A percentile compares a stretch with the other conserved stretches of the same genome.
Conservation (phyloP, 257 asterid genomes). For the Ligustrum vulgare region DNA sequence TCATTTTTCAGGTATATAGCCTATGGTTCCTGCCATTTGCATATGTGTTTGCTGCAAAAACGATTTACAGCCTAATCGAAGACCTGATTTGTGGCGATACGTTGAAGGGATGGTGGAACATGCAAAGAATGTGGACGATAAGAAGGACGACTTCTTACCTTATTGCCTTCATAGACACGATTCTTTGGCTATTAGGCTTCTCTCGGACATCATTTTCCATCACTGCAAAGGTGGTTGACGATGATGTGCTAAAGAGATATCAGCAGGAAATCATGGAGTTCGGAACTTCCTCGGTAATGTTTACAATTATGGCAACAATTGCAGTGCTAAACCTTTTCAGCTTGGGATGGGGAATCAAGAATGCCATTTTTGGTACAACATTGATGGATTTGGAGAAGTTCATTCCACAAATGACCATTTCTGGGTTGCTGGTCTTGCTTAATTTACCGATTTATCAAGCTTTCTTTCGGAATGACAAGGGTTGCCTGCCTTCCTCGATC, state of each 20-base stretch:
- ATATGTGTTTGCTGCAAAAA: constrained; percentile 36
- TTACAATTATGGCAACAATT: constrained; percentile 42
- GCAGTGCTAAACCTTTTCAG: constrained; percentile 56
- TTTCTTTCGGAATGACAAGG: constrained; percentile 39
- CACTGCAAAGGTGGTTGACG: constrained; percentile 62
- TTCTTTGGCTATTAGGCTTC: constrained; percentile 43
- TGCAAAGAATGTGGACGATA: constrained; percentile 53
- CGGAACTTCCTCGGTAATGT: constrained; percentile 55
- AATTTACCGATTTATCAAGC: constrained; percentile 42
- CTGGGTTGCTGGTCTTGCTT: constrained; percentile 25
- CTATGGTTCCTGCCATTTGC: constrained; percentile 59
- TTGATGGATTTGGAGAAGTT: constrained; percentile 8
- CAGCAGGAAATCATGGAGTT: constrained; percentile 54
- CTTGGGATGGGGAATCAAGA: constrained; percentile 44
- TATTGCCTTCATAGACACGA: constrained; percentile 52
- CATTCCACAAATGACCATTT: constrained; percentile 32
- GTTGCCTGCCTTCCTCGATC: constrained; percentile 32
- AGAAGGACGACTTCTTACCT: constrained; percentile 53
- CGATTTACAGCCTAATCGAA: constrained; percentile 37
- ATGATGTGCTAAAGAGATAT: constrained; percentile 47
- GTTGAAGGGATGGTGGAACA: constrained; percentile 63
- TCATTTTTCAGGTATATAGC: constrained; percentile 43
- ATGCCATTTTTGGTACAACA: constrained; percentile 9
- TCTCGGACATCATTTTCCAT: constrained; percentile 46
- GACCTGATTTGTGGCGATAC: constrained; percentile 45